A percentile compares a stretch with the other conserved stretches of the same genome.
These are phyloP conservation scores for Candida orba DNA, from an alignment of 805 yeast genomes.

Conservation along the genomic window DNA sequence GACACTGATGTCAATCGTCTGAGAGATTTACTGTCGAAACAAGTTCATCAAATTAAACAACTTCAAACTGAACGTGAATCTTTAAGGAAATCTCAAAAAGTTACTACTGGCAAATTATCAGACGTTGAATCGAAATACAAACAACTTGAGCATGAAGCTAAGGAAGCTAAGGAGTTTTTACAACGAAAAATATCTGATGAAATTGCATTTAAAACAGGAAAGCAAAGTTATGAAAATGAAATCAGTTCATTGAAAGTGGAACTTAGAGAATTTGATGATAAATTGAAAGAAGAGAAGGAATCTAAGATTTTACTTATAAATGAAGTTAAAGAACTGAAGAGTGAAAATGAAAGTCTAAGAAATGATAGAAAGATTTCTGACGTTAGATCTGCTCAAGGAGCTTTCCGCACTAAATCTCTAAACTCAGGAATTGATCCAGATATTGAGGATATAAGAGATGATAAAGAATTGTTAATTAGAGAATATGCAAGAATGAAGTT, in stretches of 20 bases:
- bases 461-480: slow-evolving; percentile 21
- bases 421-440: slow-evolving; percentile 16
- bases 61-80: slow-evolving; percentile 27
- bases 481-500: slow-evolving; percentile 44
- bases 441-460: slow-evolving; percentile 19
- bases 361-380: slow-evolving; percentile 19
- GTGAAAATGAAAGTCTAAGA: slow-evolving; percentile 28
- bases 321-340: slow-evolving; percentile 20
- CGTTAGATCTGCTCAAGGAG: slow-evolving; percentile 19
- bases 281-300: slow-evolving; percentile 25
- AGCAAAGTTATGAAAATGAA: slow-evolving; percentile 35
- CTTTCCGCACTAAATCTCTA: slow-evolving; percentile 19
- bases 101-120: slow-evolving; percentile 20
- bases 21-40: slow-evolving; percentile 21
- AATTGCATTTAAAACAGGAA: slow-evolving; percentile 37
- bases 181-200: slow-evolving; percentile 38
- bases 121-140: slow-evolving; percentile 22
- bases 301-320: slow-evolving; percentile 24
- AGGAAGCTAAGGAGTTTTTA: slow-evolving; percentile 33
- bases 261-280: slow-evolving; percentile 9
- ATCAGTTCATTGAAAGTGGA: slow-evolving; percentile 31
- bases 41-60: slow-evolving; percentile 21
- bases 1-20: slow-evolving; percentile 30
- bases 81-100: slow-evolving; percentile 23
- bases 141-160: slow-evolving; percentile 39